A percentile compares a stretch with the other conserved stretches of the same genome.
phyloP scores from a whole-genome alignment of 768 basidiomycete genomes.

The Russula vinacea region DNA sequence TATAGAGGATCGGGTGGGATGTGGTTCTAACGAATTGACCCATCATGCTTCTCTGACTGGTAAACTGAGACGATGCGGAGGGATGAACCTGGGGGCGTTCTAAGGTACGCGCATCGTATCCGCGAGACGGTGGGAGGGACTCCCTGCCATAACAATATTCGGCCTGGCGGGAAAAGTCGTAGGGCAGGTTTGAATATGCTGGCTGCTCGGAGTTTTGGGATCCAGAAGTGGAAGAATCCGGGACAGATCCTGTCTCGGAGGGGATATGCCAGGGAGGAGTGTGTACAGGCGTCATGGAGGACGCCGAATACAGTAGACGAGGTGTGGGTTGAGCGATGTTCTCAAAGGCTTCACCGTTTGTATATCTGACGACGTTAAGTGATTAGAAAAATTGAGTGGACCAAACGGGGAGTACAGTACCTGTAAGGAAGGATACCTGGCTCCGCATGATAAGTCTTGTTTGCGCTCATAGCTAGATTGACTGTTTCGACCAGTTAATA shows the following conservation, averaged over 20 bases:
- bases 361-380: background rate
- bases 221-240: background rate
- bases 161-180: background rate
- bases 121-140: background rate
- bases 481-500: background rate
- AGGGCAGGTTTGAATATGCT: background rate
- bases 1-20: slow-evolving; percentile 37
- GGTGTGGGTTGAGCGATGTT: background rate
- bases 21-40: background rate
- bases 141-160: background rate
- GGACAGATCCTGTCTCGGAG: slow-evolving; percentile 4
- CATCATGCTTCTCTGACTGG: background rate
- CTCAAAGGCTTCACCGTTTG: background rate
- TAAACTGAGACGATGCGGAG: background rate
- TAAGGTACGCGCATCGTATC: background rate
- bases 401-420: background rate
- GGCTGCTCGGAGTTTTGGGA: background rate
- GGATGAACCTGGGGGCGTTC: background rate
- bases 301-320: background rate
- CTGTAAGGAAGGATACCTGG: background rate
- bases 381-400: background rate
- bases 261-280: background rate
- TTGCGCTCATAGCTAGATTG: background rate
- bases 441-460: background rate
- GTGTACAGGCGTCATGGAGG: background rate